These are phyloP conservation scores for Acacia concinna DNA, from an alignment of 331 rosid species.

Conservation along the genomic window DNA sequence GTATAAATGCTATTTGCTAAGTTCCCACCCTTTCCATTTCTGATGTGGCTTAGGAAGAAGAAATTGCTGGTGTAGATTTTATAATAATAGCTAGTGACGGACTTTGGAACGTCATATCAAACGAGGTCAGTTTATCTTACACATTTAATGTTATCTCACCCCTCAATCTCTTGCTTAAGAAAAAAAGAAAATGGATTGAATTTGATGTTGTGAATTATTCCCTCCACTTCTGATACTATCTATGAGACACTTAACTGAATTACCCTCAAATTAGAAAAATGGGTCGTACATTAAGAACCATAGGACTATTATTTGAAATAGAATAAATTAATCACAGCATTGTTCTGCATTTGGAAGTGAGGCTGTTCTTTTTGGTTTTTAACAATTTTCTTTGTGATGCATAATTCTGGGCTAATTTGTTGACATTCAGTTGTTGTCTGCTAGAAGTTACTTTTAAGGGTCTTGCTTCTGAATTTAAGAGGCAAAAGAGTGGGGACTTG, in stretches of 20 bases:
- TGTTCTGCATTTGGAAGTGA: too few relatives aligned
- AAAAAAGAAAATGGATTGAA: background rate
- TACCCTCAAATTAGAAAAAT: background rate
- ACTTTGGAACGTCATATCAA: slow-evolving; percentile 88
- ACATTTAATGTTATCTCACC: background rate
- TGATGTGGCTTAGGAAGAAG: slow-evolving; percentile 66
- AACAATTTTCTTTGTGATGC: too few relatives aligned
- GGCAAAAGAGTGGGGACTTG: background rate
- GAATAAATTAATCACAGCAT: too few relatives aligned
- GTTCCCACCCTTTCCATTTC: slow-evolving; percentile 1
- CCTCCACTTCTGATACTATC: background rate
- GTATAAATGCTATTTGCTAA: slow-evolving; percentile 19
- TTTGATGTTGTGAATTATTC: background rate
- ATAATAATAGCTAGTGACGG: slow-evolving; percentile 88
- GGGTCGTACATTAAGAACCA: too few relatives aligned
- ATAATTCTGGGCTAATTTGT: too few relatives aligned
- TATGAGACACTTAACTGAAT: background rate
- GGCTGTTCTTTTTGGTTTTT: too few relatives aligned
- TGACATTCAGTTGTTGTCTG: background rate
- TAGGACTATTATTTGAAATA: too few relatives aligned
- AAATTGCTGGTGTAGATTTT: slow-evolving; percentile 68
- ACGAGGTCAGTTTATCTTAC: slow-evolving; percentile 52
- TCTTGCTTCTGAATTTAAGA: background rate
- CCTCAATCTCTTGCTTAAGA: background rate
- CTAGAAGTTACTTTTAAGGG: background rate